Evolutionary conservation across 805 yeast genomes (phyloP).

Genomic region (Metschnikowia lachancei): DNA sequence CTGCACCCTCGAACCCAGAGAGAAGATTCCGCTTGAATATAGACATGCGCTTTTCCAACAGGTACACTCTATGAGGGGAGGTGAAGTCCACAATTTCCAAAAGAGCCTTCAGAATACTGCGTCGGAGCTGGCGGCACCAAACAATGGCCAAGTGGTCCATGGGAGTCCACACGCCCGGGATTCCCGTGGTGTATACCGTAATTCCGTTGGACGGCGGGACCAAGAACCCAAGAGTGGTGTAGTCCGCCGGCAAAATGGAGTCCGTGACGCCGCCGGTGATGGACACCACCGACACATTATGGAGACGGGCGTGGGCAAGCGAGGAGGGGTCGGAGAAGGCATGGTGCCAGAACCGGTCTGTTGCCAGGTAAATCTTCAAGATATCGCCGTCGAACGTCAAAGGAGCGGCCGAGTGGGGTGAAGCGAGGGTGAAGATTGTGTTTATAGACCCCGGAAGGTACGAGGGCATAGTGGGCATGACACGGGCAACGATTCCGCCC

Average conservation of each 20-base stretch:
- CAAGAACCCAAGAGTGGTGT: conserved; percentile 68
- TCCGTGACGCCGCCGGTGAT: conserved; percentile 88
- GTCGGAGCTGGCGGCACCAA: conserved; percentile 90
- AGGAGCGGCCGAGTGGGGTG: conserved; percentile 93
- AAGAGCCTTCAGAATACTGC: conserved; percentile 55
- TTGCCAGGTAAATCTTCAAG: conserved; percentile 64
- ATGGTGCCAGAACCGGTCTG: conserved; percentile 77
- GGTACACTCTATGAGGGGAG: conserved; percentile 48
- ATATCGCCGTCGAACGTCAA: conserved; percentile 91
- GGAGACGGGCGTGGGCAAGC: conserved; percentile 37
- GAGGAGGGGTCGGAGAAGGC: conserved; percentile 39
- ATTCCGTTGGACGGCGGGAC: conserved; percentile 77
- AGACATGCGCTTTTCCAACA: conserved; percentile 56
- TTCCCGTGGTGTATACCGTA: conserved; percentile 78
- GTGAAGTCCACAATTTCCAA: conserved; percentile 56
- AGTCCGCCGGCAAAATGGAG: conserved; percentile 82
- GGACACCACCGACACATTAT: conserved; percentile 69
- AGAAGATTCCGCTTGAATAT: conserved; percentile 46
- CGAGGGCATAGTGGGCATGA: conserved; percentile 76
- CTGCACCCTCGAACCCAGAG: conserved; percentile 56
- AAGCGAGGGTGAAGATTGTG: conserved; percentile 78
- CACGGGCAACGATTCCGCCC: conserved; percentile 95
- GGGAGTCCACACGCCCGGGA: conserved; percentile 90
- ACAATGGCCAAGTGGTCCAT: conserved; percentile 93
- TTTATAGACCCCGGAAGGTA: conserved; percentile 70